Evolutionary conservation across 768 basidiomycete species (phyloP).

Genomic region (Podaxis sp.): DNA sequence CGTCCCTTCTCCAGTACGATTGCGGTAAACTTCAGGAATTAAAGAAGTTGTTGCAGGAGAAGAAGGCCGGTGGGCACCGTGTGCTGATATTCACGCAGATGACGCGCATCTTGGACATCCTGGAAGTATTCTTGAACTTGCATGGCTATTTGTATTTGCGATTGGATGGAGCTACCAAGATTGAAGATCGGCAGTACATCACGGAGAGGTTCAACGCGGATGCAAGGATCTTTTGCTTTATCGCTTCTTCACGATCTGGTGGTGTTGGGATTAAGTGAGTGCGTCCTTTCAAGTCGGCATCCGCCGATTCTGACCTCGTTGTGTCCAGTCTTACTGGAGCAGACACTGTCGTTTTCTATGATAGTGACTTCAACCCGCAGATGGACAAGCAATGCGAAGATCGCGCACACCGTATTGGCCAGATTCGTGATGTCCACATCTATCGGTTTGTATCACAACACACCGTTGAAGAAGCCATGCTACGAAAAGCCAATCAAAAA

Average conservation of each 20-base stretch:
- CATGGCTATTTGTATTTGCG: conserved; percentile 93
- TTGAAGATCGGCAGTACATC: conserved; percentile 90
- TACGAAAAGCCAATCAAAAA: conserved; percentile 98
- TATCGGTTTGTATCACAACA: conserved; percentile 89
- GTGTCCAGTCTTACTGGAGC: conserved; percentile 72
- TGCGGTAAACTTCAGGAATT: conserved; percentile 94
- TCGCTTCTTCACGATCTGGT: conserved; percentile 75
- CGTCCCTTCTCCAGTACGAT: conserved; percentile 88
- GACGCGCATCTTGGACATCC: conserved; percentile 91
- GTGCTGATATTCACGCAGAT: conserved; percentile 97
- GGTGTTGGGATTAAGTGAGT: conserved; percentile 94
- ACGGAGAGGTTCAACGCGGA: conserved; percentile 88
- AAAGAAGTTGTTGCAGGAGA: conserved; percentile 74
- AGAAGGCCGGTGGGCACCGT: conserved; percentile 86
- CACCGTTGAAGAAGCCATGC: conserved; percentile 95
- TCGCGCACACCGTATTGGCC: conserved; percentile 96
- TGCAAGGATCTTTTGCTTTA: conserved; percentile 82
- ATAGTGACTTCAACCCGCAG: conserved; percentile 96
- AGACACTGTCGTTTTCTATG: conserved; percentile 97
- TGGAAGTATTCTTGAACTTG: conserved; percentile 90
- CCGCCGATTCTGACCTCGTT: conserved; percentile 19
- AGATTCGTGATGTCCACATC: conserved; percentile 94
- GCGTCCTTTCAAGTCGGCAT: conserved; percentile 16
- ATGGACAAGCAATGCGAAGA: conserved; percentile 99
- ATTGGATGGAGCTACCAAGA: conserved; percentile 93